Base-by-base conservation (phyloP, 2,329 filamentous ascomycete species). In the Tricladium varicosporioides region DNA sequence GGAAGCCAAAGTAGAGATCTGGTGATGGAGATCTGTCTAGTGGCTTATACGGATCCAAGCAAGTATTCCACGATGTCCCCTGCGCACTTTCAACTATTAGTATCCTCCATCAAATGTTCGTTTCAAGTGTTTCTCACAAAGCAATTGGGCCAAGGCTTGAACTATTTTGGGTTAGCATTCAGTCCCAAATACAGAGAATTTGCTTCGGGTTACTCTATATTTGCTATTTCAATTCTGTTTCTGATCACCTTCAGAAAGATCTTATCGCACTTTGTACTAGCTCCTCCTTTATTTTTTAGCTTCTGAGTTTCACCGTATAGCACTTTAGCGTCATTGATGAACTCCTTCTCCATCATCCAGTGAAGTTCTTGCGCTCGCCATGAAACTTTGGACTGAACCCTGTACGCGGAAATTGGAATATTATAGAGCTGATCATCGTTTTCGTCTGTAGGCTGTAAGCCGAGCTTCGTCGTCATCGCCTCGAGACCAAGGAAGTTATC, bases 1-100 rank as follows among this genome's bases (percentile, higher is more conserved):
- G 18, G 18, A 56, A 56, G 10, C 48, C 54, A 42, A 56, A 43
- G 33, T 52, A 56, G 4, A 56, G 22, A 22, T 32, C 48, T 42
- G 54, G 32, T 13, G n/a, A 32, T 9, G 48, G 48, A 19, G 18
- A 31, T 16, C 33, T 33, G 19, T 3, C 13, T 22, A 22, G 42
- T 22, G 15, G 9, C 18, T 44, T 2, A 44, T 18, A 31, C 10
- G 47, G 45, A 15, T 54, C 19, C 43, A 27, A 19, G 22, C 18
- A 14, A 11, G 16, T 13, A 16, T 22, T n/a, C 53, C 46, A 50
- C 3, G 15, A 1, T 27, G 40, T 19, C 13, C 8, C 45, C 5
- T 50, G 33, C 14, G 40, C 22, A 10, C 40, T 46, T 10, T 22
- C 10, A 15, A 22, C 16, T 18, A 15, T 46, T 46, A 46, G 15